phyloP scores from a whole-genome alignment of 352 stramenopile genomes.

The Blastocystis sp. region DNA sequence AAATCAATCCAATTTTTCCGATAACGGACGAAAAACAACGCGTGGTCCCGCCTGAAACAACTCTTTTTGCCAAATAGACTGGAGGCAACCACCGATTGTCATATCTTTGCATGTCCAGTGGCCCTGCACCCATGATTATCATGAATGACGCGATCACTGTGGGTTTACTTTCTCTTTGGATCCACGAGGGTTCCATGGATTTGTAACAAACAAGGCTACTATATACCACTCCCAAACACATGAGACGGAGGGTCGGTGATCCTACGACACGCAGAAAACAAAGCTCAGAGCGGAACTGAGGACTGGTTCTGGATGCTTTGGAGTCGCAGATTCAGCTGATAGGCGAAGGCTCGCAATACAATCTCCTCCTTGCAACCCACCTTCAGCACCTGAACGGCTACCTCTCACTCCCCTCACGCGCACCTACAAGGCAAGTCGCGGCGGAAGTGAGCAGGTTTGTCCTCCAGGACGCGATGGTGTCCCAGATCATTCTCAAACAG shows the following conservation, averaged over 20 bases:
- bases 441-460: slow-evolving; percentile 21
- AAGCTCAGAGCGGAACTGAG: not conserved
- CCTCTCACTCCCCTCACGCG: not conserved
- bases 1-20: too few relatives aligned
- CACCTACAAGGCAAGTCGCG: slow-evolving; percentile 23
- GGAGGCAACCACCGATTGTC: too few relatives aligned
- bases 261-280: not conserved
- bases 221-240: not conserved
- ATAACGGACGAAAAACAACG: too few relatives aligned
- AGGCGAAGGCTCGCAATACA: slow-evolving; percentile 38
- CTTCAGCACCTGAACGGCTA: slow-evolving; percentile 43
- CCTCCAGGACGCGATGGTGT: slow-evolving; percentile 56
- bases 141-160: too few relatives aligned
- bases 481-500: slow-evolving; percentile 57
- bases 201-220: not conserved
- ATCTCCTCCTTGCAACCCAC: slow-evolving; percentile 57
- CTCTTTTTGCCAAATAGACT: too few relatives aligned
- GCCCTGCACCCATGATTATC: too few relatives aligned
- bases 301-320: not conserved
- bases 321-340: slow-evolving; percentile 55
- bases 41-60: too few relatives aligned
- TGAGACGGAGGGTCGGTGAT: not conserved
- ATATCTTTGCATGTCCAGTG: too few relatives aligned
- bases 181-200: not conserved
- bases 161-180: too few relatives aligned